Percentiles rank a stretch among this genome's conserved stretches.
These are phyloP conservation scores for Funneliformis caledonium DNA, from an alignment of 371 early-diverging fungal species.

Conservation along the genomic window DNA sequence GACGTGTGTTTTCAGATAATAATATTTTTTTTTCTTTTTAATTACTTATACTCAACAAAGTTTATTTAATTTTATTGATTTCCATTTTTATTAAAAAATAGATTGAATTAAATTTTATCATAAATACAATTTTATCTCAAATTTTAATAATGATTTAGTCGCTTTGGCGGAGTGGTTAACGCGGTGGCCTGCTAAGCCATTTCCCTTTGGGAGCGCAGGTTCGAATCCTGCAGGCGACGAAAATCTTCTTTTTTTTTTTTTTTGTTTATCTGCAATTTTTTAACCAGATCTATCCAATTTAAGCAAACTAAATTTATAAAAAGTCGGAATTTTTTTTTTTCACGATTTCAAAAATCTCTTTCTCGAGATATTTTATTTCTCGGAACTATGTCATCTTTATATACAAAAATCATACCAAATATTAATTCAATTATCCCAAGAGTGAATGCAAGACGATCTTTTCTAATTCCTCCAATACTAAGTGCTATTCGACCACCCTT, in stretches of 20 bases:
- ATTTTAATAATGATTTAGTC: not conserved
- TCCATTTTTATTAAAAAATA: not conserved
- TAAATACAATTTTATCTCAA: not conserved
- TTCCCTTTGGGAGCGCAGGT: slow-evolving; percentile 79
- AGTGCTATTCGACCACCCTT: not conserved
- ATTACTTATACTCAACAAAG: too few relatives aligned
- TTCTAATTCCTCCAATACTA: not conserved
- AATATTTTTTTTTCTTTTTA: too few relatives aligned
- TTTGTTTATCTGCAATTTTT: not conserved
- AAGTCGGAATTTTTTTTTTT: not conserved
- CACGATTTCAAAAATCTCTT: not conserved
- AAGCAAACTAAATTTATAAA: not conserved
- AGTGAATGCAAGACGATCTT: not conserved
- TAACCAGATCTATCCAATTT: not conserved
- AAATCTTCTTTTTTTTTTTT: not conserved
- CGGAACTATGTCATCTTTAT: not conserved
- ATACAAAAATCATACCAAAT: not conserved
- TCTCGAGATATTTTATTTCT: not conserved
- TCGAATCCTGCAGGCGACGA: slow-evolving; percentile 83
- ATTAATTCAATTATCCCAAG: not conserved
- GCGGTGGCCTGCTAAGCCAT: slow-evolving; percentile 84
- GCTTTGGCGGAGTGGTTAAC: slow-evolving; percentile 86
- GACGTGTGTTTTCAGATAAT: not conserved
- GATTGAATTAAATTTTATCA: not conserved
- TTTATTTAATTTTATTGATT: too few relatives aligned